Conservation (phyloP, 441 rosid species). For the Omphalea diandra region DNA sequence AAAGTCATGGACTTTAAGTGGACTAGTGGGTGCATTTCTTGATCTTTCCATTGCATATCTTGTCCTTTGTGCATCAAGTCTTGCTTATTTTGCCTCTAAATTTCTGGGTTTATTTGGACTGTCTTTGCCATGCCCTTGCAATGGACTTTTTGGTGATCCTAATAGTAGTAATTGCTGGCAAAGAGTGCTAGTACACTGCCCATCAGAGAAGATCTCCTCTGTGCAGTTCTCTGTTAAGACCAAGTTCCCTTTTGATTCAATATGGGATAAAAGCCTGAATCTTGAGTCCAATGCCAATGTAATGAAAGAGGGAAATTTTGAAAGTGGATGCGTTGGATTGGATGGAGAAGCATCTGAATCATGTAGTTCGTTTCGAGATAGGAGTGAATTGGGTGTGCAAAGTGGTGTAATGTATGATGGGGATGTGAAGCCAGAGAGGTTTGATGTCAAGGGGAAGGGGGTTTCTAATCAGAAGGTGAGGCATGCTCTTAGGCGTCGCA, state of each 20-base stretch:
- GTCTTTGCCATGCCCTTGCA: constrained; percentile 62
- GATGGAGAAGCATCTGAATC: constrained; percentile 38
- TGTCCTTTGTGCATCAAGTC: constrained; percentile 56
- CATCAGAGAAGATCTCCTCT: constrained; percentile 41
- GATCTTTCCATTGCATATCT: constrained; percentile 57
- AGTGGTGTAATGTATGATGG: constrained; percentile 16
- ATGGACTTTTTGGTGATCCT: constrained; percentile 47
- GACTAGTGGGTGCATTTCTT: constrained; percentile 64
- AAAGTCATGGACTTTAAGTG: constrained; percentile 63
- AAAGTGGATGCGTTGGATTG: constrained; percentile 18
- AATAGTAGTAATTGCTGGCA: constrained; percentile 45
- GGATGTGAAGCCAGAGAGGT: constrained; percentile 27
- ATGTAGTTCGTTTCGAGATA: constrained; percentile 26
- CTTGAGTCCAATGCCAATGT: constrained; percentile 14
- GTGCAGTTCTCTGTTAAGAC: constrained; percentile 47
- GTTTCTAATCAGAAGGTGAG: constrained; percentile 33
- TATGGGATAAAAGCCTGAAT: constrained; percentile 20
- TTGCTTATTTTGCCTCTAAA: constrained; percentile 53
- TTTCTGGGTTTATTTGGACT: constrained; percentile 57
- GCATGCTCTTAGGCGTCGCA: constrained; percentile 37
- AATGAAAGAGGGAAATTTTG: constrained; percentile 19
- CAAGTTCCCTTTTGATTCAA: constrained; percentile 53
- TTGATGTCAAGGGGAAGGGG: constrained; percentile 36
- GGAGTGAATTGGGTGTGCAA: constrained; percentile 26
- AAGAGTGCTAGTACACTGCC: constrained; percentile 37